A percentile compares a stretch with the other conserved stretches of the same genome.
These are phyloP conservation scores for Silene conica DNA, from an alignment of 148 eudicot species.

Conservation along the genomic window DNA sequence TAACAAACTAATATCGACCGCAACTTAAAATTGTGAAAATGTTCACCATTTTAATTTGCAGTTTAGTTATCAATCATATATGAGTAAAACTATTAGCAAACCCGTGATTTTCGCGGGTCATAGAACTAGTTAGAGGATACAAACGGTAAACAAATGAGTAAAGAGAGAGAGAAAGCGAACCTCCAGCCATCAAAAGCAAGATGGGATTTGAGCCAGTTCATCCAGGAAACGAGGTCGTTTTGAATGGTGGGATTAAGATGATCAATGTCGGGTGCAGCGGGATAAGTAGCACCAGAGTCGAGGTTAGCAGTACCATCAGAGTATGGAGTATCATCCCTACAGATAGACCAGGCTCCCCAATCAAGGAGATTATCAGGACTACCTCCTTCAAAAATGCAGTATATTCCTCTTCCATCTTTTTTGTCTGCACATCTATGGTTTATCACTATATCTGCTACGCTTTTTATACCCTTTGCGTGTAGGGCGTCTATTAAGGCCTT, in stretches of 20 bases:
- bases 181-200: conserved; percentile 45
- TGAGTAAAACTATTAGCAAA: too few species aligned
- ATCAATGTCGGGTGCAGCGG: conserved; percentile 62
- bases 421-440: conserved; percentile 38
- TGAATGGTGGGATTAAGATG: conserved; percentile 62
- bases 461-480: conserved; percentile 49
- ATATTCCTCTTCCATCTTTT: conserved; percentile 53
- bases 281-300: conserved; percentile 47
- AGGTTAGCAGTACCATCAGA: conserved; percentile 60
- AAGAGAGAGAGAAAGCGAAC: not conserved
- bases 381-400: conserved; percentile 73
- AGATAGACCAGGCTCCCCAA: conserved; percentile 67
- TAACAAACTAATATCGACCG: too few species aligned
- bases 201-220: conserved; percentile 66
- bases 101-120: too few species aligned
- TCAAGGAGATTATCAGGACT: conserved; percentile 59
- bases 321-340: conserved; percentile 45
- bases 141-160: too few species aligned
- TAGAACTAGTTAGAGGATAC: too few species aligned
- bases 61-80: too few species aligned
- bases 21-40: too few species aligned
- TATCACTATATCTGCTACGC: conserved; percentile 67
- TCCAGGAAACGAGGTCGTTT: conserved; percentile 59
- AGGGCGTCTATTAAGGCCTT: conserved; percentile 41
- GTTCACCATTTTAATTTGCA: too few species aligned